These are phyloP conservation scores for Penicillium coprophilum DNA, from an alignment of 495 filamentous ascomycete species.

Conservation along the genomic window DNA sequence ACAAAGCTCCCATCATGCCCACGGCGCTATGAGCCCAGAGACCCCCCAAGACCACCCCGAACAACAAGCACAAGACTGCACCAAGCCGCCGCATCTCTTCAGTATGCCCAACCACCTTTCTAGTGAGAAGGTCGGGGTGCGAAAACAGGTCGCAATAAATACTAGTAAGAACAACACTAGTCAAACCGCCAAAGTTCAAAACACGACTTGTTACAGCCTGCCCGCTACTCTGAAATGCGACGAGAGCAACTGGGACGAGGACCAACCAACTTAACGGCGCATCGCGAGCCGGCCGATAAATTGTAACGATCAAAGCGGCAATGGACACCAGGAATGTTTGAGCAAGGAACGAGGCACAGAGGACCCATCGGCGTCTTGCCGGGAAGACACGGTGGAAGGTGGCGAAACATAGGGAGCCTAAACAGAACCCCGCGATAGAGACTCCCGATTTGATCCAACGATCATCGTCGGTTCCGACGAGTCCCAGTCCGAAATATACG, in stretches of 20 bases:
- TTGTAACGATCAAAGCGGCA: slow-evolving; percentile 61
- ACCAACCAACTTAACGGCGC: slow-evolving; percentile 56
- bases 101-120: slow-evolving; percentile 39
- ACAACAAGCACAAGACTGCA: slow-evolving; percentile 57
- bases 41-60: slow-evolving; percentile 61
- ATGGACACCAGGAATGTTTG: slow-evolving; percentile 53
- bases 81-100: slow-evolving; percentile 59
- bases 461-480: slow-evolving; percentile 46
- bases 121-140: slow-evolving; percentile 53
- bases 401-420: slow-evolving; percentile 64
- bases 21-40: slow-evolving; percentile 53
- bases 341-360: slow-evolving; percentile 57
- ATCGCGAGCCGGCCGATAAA: slow-evolving; percentile 32
- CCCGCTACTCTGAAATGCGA: slow-evolving; percentile 70
- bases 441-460: slow-evolving; percentile 64
- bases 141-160: slow-evolving; percentile 72
- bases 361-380: slow-evolving; percentile 57
- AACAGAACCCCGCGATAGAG: slow-evolving; percentile 64
- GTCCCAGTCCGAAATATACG: slow-evolving; percentile 68
- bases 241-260: slow-evolving; percentile 58
- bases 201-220: slow-evolving; percentile 69
- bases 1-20: slow-evolving; percentile 62
- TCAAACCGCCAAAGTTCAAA: slow-evolving; percentile 59
- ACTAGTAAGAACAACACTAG: slow-evolving; percentile 70
- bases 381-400: slow-evolving; percentile 59